Evolutionary conservation across 2,329 filamentous ascomycete genomes (phyloP).

Genomic region (Aspergillus aculeatinus): DNA sequence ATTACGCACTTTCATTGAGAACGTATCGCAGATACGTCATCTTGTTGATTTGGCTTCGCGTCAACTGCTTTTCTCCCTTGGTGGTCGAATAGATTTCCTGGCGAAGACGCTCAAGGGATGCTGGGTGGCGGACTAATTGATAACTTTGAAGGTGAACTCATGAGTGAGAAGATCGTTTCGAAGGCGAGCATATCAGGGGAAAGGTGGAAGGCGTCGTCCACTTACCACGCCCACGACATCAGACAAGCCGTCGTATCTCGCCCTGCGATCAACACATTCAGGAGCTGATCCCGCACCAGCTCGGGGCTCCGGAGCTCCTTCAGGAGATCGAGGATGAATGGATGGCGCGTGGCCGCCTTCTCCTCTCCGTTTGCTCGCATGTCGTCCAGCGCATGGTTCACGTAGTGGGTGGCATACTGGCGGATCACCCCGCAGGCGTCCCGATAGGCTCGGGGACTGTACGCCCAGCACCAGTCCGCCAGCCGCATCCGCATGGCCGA

Average conservation of each 20-base stretch:
- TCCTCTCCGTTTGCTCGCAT: not conserved
- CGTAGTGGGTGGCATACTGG: not conserved
- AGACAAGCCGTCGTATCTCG: slow-evolving; percentile 27
- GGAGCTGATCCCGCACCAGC: slow-evolving; percentile 20
- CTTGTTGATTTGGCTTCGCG: slow-evolving; percentile 10
- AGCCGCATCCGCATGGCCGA: slow-evolving; percentile 1
- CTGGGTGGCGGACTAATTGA: slow-evolving; percentile 11
- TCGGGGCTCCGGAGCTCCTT: not conserved
- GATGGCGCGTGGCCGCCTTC: not conserved
- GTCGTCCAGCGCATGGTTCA: not conserved
- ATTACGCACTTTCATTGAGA: slow-evolving; percentile 14
- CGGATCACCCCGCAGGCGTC: not conserved
- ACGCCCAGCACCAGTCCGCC: not conserved
- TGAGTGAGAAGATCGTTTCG: too few relatives aligned
- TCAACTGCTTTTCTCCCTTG: not conserved
- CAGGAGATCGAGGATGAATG: not conserved
- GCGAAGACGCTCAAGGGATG: slow-evolving; percentile 1
- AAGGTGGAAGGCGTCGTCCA: too few relatives aligned
- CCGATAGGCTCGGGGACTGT: not conserved
- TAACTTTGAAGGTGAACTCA: not conserved
- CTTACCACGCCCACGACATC: slow-evolving; percentile 22
- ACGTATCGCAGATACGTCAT: slow-evolving; percentile 17
- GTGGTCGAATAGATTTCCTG: slow-evolving; percentile 1
- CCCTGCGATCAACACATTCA: slow-evolving; percentile 26
- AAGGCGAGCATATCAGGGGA: too few relatives aligned